Evolutionary conservation across 257 asterid species (phyloP).

Genomic region (Lycium ferocissimum): DNA sequence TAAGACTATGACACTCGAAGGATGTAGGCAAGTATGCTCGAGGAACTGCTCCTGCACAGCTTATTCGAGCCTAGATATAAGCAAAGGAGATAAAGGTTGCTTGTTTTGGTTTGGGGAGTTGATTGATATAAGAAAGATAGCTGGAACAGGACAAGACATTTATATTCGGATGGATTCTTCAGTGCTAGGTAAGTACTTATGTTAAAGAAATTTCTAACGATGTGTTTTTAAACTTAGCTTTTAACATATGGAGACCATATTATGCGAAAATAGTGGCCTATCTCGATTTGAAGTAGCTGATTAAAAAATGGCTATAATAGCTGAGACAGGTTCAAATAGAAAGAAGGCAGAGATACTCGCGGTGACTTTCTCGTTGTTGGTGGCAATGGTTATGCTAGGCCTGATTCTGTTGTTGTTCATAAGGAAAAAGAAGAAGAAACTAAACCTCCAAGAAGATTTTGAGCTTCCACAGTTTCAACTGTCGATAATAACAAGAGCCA

Average conservation of each 20-base stretch:
- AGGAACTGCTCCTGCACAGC: constrained; percentile 52
- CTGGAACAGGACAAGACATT: constrained; percentile 35
- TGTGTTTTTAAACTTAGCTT: neutral
- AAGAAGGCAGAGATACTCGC: neutral
- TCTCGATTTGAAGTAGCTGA: constrained; percentile 3
- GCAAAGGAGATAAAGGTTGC: constrained; percentile 45
- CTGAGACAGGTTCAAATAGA: constrained; percentile 7
- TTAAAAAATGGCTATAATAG: neutral
- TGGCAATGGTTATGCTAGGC: constrained; percentile 5
- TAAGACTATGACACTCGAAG: constrained; percentile 4
- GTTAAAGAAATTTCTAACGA: neutral
- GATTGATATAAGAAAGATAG: constrained; percentile 32
- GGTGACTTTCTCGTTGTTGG: neutral
- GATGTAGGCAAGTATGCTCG: constrained; percentile 39
- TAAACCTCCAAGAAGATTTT: constrained; percentile 27
- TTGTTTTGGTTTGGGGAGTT: constrained; percentile 48
- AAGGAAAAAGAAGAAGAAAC: neutral
- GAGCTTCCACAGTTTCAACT: constrained; percentile 42
- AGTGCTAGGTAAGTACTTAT: constrained; percentile 24
- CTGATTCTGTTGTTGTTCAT: neutral
- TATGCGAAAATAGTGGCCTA: neutral
- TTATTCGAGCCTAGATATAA: constrained; percentile 37
- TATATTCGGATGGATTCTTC: constrained; percentile 43
- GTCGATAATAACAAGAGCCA: constrained; percentile 39
- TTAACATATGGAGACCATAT: neutral